Base-by-base conservation (phyloP, 1,139 yeast species). In the Taiozyma sp. region DNA sequence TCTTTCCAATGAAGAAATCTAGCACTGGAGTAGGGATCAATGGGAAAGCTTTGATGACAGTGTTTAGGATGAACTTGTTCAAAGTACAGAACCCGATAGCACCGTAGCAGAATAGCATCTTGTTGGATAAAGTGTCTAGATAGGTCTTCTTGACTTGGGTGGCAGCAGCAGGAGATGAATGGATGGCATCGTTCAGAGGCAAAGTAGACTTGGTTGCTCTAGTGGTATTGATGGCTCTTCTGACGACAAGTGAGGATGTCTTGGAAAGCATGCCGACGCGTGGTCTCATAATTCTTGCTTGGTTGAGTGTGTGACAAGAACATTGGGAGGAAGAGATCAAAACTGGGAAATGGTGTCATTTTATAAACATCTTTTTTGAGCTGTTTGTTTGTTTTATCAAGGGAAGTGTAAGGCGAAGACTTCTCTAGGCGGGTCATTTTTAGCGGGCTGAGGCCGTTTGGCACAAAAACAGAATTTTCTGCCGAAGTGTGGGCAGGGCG, bases 1-100 rank as follows among this genome's bases (percentile, higher is more conserved):
- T 78, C 56, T 86, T 85, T 67, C 89, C 91, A 19, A 92, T 89
- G 59, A 91, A 75, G 43, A 81, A 71, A 69, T 84, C 87, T 58
- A 92, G 78, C 43, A 90, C 54, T 54, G 80, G 75, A 64, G 85
- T 75, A 29, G 98, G 98, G 13, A 87, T 79, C 57, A 77, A 81
- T 4, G 95, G 95, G 70, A 87, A 87, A n/a, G 78, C 49, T 61
- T 79, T 82, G 61, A 85, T 84, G 53, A 84, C 84, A 12, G 78
- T 55, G 56, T 83, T 73, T 57, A 87, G 73, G 28, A 82, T 74
- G 44, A 84, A 77, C 61, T 82, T 84, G 67, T 81, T 83, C 42
- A 82, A 60, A 1, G 93, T 86, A 42, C 84, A 84, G 47, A 80
- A 54, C 8, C 93, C 93, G 58, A 87, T 86, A 56, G 84, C 71